Percentiles rank a stretch among this genome's conserved stretches.
These are phyloP conservation scores for Suillus subalutaceus DNA, from an alignment of 768 basidiomycete species.

Conservation along the genomic window DNA sequence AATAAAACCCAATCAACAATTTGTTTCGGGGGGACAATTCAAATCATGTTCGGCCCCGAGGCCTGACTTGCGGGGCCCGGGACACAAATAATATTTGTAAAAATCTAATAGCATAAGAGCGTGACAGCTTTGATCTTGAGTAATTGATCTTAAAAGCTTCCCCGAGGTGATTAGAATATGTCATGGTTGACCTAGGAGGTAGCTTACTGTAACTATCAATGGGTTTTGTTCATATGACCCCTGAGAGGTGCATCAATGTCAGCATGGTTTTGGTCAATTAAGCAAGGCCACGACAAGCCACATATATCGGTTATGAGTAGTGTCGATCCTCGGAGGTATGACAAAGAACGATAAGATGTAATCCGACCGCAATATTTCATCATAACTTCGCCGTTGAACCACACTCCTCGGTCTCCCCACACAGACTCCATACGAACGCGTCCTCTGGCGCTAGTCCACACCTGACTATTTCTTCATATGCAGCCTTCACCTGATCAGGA, in stretches of 20 bases:
- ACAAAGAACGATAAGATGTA: background rate
- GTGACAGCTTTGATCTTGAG: background rate
- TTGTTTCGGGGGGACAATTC: background rate
- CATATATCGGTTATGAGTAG: background rate
- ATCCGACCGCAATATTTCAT: background rate
- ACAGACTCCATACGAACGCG: slow-evolving; percentile 69
- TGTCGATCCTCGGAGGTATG: background rate
- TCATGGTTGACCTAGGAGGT: background rate
- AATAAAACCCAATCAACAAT: too few species aligned
- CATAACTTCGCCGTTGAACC: slow-evolving; percentile 5
- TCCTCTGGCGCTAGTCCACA: slow-evolving; percentile 54
- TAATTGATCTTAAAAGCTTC: background rate
- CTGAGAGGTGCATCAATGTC: background rate
- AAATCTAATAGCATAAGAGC: background rate
- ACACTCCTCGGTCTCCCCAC: slow-evolving; percentile 41
- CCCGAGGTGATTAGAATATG: background rate
- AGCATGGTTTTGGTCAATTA: background rate
- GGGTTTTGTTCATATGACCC: background rate
- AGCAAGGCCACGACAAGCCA: background rate
- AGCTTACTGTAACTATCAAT: background rate
- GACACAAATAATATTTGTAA: background rate
- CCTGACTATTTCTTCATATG: slow-evolving; percentile 49
- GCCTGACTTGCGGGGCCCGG: background rate
- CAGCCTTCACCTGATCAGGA: slow-evolving; percentile 46
- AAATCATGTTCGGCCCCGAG: background rate